Percentiles rank a stretch among this genome's conserved stretches.
Evolutionary conservation across 805 yeast species (phyloP).

Genomic region (Tetrapisispora namnaoensis): DNA sequence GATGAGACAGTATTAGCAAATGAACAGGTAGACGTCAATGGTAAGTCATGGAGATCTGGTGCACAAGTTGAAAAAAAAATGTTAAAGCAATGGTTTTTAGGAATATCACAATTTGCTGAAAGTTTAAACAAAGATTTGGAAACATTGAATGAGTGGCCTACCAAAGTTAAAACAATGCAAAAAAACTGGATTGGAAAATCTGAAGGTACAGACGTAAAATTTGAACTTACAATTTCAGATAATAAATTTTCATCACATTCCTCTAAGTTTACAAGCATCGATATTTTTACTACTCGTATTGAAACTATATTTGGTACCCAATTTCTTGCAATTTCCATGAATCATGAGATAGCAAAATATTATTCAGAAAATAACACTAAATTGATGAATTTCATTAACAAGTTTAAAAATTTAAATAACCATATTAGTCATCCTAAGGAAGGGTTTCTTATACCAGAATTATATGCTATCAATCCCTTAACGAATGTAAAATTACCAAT

Average conservation of each 20-base stretch:
- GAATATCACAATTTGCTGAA: conserved; percentile 73
- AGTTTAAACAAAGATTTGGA: conserved; percentile 57
- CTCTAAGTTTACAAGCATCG: conserved; percentile 23
- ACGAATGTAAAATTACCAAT: conserved; percentile 47
- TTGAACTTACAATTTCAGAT: conserved; percentile 27
- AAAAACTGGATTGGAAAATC: conserved; percentile 90
- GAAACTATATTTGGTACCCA: conserved; percentile 82
- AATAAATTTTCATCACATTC: conserved; percentile 1
- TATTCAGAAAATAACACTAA: conserved; percentile 31
- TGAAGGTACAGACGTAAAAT: conserved; percentile 61
- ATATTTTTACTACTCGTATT: conserved; percentile 77
- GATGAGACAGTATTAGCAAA: conserved; percentile 92
- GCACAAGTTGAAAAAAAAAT: conserved; percentile 78
- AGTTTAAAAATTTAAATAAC: conserved; percentile 21
- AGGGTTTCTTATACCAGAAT: conserved; percentile 44
- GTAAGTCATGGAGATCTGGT: conserved; percentile 95
- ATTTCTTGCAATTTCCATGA: conserved; percentile 65
- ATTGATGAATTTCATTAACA: conserved; percentile 39
- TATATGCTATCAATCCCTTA: conserved; percentile 53
- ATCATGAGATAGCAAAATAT: conserved; percentile 50
- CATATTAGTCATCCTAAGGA: conserved; percentile 40
- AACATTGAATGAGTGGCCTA: conserved; percentile 69
- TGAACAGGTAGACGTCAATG: conserved; percentile 89
- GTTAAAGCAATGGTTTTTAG: conserved; percentile 88
- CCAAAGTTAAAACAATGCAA: conserved; percentile 83